Conservation (phyloP, 345 rosid species). For the Carallia brachiata region DNA sequence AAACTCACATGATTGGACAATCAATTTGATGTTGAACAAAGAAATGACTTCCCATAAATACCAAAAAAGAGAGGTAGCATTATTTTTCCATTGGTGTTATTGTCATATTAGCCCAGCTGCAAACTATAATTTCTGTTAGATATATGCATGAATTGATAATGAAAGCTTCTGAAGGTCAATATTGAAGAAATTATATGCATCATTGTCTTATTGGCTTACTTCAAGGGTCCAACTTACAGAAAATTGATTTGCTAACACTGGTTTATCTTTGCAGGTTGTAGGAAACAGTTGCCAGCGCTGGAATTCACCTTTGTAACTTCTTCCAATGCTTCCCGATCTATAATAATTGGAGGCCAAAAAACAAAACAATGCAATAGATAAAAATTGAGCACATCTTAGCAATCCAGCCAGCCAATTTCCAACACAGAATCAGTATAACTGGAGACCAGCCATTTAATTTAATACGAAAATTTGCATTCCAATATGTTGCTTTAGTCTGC, state of each 20-base stretch:
- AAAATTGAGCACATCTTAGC: background rate
- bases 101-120: too few species aligned
- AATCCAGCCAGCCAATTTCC: background rate
- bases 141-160: background rate
- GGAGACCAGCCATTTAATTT: background rate
- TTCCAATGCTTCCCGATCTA: slow-evolving; percentile 90
- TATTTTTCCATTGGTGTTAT: too few species aligned
- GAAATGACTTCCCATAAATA: background rate
- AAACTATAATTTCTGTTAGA: background rate
- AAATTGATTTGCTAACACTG: slow-evolving; percentile 84
- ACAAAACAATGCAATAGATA: background rate
- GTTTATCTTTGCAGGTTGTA: slow-evolving; percentile 64
- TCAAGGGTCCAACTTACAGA: slow-evolving; percentile 58
- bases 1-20: too few species aligned
- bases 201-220: too few species aligned
- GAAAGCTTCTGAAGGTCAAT: background rate
- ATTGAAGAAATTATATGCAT: slow-evolving; percentile 8
- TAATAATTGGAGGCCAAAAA: background rate
- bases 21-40: too few species aligned
- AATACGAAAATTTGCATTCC: background rate
- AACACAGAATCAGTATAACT: background rate
- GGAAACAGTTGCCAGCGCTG: slow-evolving; percentile 84
- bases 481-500: background rate
- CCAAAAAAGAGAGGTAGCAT: background rate
- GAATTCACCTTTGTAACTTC: slow-evolving; percentile 89